Conservation (phyloP, 176 grass and related monocot species). For the Phyllostachys edulis region DNA sequence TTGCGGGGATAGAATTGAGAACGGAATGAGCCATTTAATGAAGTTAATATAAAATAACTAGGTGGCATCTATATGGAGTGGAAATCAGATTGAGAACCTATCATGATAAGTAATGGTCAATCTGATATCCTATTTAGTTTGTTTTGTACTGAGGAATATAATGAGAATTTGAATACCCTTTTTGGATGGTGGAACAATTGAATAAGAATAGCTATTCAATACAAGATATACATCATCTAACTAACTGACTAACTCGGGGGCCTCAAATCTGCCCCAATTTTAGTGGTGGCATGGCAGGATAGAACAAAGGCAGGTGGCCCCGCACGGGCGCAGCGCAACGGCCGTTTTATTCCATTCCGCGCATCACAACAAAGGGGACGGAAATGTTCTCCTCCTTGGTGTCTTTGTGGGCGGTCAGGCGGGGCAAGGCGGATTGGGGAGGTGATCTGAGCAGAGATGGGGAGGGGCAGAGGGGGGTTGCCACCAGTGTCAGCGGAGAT, state of each 20-base stretch:
- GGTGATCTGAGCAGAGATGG: slow-evolving; percentile 28
- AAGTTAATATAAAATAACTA: background rate
- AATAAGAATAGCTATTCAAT: background rate
- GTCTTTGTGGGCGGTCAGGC: background rate
- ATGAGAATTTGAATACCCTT: background rate
- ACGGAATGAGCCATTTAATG: background rate
- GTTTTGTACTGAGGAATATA: background rate
- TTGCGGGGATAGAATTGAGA: background rate
- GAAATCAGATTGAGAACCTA: background rate
- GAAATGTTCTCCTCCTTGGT: background rate
- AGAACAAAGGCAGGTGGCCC: background rate
- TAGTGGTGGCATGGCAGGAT: background rate
- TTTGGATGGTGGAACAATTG: background rate
- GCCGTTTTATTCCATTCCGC: background rate
- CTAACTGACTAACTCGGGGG: background rate
- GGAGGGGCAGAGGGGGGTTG: background rate
- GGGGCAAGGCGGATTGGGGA: background rate
- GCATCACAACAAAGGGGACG: background rate
- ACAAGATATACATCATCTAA: background rate
- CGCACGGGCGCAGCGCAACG: background rate
- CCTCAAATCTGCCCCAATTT: background rate
- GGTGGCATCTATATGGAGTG: background rate
- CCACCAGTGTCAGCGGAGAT: background rate
- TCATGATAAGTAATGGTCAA: background rate
- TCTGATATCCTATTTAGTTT: background rate